Base-by-base conservation (phyloP, 768 basidiomycete species). In the Galerina marginata region DNA sequence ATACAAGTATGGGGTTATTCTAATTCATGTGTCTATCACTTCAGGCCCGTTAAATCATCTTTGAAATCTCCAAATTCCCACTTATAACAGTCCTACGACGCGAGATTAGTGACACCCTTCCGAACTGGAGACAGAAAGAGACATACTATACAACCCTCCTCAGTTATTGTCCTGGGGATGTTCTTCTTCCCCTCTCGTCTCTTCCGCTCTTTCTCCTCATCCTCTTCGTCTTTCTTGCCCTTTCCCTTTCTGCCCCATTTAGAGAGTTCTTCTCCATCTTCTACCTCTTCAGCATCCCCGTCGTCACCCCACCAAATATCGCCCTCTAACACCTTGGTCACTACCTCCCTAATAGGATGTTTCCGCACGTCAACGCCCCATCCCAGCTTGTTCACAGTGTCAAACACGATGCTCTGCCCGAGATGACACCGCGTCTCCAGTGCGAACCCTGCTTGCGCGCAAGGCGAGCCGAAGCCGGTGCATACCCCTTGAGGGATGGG, bases 401-500 rank as follows among this genome's bases (percentile, higher is more conserved):
- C 95, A 71, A 95, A 96, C 3, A 93, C 72, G 57, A 92, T 89
- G n/a, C 85, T 87, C 74, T 91, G 87, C 49, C 96, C 96, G 0
- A 95, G 81, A 74, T 98, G 96, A 64, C 96, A 99, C 23, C 81
- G 81, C 0, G 90, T 88, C 74, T 96, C 94, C 66, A 96, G 75
- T 1, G 95, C 96, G 71, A 90, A 96, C 1, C 96, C 96, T 0
- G 79, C 93, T 37, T 92, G 82, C 14, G 89, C 86, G 72, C 96
- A 99, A 0, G 83, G 74, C 0, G 91, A 95, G 9, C 83, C 73
- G 4, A 88, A 77, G 36, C 94, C 94, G 0, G 81, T 94, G 70
- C 93, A 95, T 1, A 82, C 75, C 0, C 92, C 92, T 78, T 92
- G 91, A 0, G 96, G 88, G 42, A 99, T 95, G 0, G 96, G 96